Base-by-base conservation (phyloP, 768 basidiomycete species). In the Saitozyma sp. region DNA sequence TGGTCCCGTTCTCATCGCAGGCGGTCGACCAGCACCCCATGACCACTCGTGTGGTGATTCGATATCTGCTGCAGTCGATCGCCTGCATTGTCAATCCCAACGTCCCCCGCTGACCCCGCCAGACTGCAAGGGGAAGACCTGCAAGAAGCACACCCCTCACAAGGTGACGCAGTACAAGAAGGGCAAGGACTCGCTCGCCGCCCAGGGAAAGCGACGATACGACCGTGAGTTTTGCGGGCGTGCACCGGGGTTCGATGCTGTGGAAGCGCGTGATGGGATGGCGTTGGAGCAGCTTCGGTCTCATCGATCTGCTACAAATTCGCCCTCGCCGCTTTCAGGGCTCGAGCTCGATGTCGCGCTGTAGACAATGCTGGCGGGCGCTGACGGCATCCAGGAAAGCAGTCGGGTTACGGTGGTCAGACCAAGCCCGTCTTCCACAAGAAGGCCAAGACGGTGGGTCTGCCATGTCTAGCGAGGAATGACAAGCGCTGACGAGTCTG, bases 381-480 rank as follows among this genome's bases (percentile, higher is more conserved):
- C 49, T 64, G 54, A 52, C 9, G 53, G 6, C 17, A 7, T 45
- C 37, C 56, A 76, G 73, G 78, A 65, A 79, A 79, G 62, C 74
- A 76, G 62, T 66, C 70, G 68, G 82, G 95, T 83, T 98, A 97
- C 84, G 95, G 95, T 89, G 95, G 95, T 84, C 95, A 99, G 86
- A 99, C 95, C 63, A 99, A 99, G 85, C 95, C 95, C 65, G 94
- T 99, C 83, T 99, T 99, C 89, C 96, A 99, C 90, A 99, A 99
- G 86, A 98, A 96, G 89, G 92, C 79, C 49, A 80, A 80, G 79
- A 80, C 79, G 54, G 77, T 78, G 56, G 61, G 77, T 78, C 19
- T 43, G 13, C 1, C 20, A 6, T 29, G 7, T 51, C 48, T 8
- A 58, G 48, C 59, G 1, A 10, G 8, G 29, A 4, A 9, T 13